Evolutionary conservation across 2,329 filamentous ascomycete species (phyloP).

Genomic region (Boeremia lycopersici): DNA sequence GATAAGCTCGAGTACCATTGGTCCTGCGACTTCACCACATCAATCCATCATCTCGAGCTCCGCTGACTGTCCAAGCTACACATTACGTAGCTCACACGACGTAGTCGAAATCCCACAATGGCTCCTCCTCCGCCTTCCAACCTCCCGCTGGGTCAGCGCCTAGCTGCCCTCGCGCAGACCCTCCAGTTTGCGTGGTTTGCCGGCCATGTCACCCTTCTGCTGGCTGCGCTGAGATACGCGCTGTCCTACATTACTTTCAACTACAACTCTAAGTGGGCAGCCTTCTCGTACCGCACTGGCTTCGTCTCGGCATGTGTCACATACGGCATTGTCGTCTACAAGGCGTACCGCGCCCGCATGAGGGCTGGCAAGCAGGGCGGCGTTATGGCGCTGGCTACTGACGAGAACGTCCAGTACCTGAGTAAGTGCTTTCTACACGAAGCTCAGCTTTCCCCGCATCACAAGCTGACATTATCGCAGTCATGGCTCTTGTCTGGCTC

Average conservation of each 20-base stretch:
- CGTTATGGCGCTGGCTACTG: slow-evolving; percentile 70
- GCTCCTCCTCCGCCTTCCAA: slow-evolving; percentile 74
- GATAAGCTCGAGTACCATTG: slow-evolving; percentile 18
- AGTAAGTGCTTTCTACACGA: slow-evolving; percentile 63
- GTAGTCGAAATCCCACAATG: slow-evolving; percentile 55
- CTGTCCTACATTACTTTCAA: slow-evolving; percentile 90
- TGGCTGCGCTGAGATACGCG: slow-evolving; percentile 80
- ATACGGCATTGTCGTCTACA: slow-evolving; percentile 98
- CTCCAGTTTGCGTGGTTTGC: slow-evolving; percentile 78
- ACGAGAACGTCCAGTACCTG: slow-evolving; percentile 98
- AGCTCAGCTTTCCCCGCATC: slow-evolving; percentile 8
- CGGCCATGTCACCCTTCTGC: slow-evolving; percentile 85
- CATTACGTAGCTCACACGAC: slow-evolving; percentile 37
- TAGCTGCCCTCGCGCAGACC: slow-evolving; percentile 81
- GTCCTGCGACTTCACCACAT: slow-evolving; percentile 20
- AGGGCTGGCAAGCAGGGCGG: slow-evolving; percentile 73
- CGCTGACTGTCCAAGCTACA: slow-evolving; percentile 35
- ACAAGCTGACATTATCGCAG: slow-evolving; percentile 55
- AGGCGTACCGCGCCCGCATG: slow-evolving; percentile 86
- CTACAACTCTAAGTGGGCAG: slow-evolving; percentile 76
- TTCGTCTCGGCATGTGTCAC: slow-evolving; percentile 89
- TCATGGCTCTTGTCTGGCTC: slow-evolving; percentile 94
- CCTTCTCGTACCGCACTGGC: slow-evolving; percentile 85
- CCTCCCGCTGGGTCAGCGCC: slow-evolving; percentile 74
- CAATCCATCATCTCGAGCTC: slow-evolving; percentile 22